Base-by-base conservation (phyloP, 176 grass and related monocot genomes). In the Cenchrus purpureus region DNA sequence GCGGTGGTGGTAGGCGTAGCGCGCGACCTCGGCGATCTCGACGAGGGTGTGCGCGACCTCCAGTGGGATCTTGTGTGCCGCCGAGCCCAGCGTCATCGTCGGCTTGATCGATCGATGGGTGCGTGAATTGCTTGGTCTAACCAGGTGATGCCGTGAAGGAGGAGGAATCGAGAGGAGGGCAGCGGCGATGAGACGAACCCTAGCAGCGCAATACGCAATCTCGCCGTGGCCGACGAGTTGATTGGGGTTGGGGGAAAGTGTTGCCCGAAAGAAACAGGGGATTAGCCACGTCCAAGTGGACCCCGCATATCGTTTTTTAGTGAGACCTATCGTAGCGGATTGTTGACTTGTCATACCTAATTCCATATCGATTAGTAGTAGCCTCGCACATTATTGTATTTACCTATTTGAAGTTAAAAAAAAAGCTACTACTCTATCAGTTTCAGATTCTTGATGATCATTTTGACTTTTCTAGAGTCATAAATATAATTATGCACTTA, bases 11-110 rank as follows among this genome's bases (percentile, higher is more conserved):
- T 88, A 77, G 71, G 95, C 90, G 86, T 80, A 84, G 73, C 92
- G 89, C 22, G 92, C 90, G 32, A 97, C 75, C 78, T 97, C 92
- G 25, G 95, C 92, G 74, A 97, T 91, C 87, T 97, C 88, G 19
- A 97, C 88, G 84, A 95, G 87, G 63, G 95, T 91, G 59, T 83
- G 80, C 15, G 93, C 92, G 20, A 94, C 88, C 84, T 97, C 88
- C 32, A 97, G 85, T n/a, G 95, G 90, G 75, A 94, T 82, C 76
- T 87, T 78, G 65, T 87, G 86, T 82, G 87, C 86, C 72, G 81
- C 81, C 32, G 78, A 34, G 14, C 57, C 66, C 49, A 85, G 25
- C 82, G 76, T 65, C 83, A 90, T 90, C 63, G 12, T 34, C 50
- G 84, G 49, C 19, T 15, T 43, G 77, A 31, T 50, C 32, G 77